A percentile compares a stretch with the other conserved stretches of the same genome.
Evolutionary conservation across 495 filamentous ascomycete species (phyloP).

Genomic region (Staphylotrichum longicolle): DNA sequence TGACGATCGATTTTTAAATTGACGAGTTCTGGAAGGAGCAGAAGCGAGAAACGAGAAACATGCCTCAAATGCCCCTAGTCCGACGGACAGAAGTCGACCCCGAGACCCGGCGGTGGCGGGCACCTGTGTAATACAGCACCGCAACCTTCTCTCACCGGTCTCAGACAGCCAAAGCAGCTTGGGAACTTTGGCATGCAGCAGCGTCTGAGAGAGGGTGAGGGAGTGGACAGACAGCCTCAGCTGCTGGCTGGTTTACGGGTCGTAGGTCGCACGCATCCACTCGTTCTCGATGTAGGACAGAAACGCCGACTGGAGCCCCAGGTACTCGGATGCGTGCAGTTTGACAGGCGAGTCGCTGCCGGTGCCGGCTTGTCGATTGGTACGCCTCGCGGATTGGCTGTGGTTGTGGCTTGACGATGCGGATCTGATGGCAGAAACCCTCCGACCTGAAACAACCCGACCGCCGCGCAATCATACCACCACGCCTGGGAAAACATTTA

Average conservation of each 20-base stretch:
- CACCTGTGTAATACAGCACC: neutral
- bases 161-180: neutral
- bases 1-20: no score
- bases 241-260: neutral
- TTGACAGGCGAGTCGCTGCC: neutral
- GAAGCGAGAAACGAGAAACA: neutral
- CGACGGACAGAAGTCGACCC: conserved; percentile 1
- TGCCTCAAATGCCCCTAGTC: neutral
- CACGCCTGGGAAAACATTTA: no score
- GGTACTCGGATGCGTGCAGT: neutral
- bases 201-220: no score
- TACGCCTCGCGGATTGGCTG: no score
- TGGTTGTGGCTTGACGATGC: no score
- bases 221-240: no score
- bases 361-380: neutral
- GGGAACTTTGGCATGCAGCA: neutral
- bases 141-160: neutral
- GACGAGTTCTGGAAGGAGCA: no score
- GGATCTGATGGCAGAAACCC: no score
- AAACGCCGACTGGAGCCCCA: neutral
- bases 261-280: no score
- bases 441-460: no score
- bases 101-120: neutral
- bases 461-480: no score
- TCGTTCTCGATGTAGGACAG: no score